Conservation (phyloP, 2,329 filamentous ascomycete genomes). For the Colletotrichum caudatum region DNA sequence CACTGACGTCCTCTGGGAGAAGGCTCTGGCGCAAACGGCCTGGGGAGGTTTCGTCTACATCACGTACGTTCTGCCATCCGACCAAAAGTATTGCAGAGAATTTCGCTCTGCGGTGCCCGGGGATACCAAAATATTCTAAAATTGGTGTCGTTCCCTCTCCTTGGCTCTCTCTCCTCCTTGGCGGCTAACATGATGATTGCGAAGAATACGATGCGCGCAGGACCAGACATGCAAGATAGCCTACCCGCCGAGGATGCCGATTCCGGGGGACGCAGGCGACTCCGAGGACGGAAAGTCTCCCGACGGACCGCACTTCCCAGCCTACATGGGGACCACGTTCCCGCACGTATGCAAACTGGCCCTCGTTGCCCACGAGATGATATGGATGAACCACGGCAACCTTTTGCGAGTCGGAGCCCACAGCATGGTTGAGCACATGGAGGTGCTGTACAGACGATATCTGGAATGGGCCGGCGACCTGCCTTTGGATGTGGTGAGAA, state of each 20-base stretch:
- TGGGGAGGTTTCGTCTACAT: constrained; percentile 34
- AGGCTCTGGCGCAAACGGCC: constrained; percentile 17
- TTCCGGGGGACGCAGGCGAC: constrained; percentile 7
- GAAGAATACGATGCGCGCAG: constrained; percentile 29
- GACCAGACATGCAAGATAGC: constrained; percentile 18
- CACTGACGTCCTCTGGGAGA: constrained; percentile 8
- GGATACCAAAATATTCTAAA: not conserved
- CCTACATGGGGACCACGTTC: constrained; percentile 1
- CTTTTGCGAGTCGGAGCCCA: not conserved
- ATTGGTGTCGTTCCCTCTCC: not conserved
- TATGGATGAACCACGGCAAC: constrained; percentile 21
- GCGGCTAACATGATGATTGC: not conserved
- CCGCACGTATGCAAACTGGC: constrained; percentile 15
- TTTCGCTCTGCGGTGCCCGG: not conserved
- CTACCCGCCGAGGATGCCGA: constrained; percentile 14
- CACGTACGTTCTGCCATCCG: constrained; percentile 19
- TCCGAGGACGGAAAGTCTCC: not conserved
- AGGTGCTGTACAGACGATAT: constrained; percentile 8
- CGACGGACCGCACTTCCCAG: not conserved
- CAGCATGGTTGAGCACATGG: constrained; percentile 13
- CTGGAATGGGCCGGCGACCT: constrained; percentile 18
- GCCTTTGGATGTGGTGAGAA: constrained; percentile 12
- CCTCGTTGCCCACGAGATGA: constrained; percentile 27
- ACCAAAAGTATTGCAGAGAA: not conserved
- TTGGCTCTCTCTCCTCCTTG: no score